A percentile compares a stretch with the other conserved stretches of the same genome.
These are phyloP conservation scores for Leccinum pellstonianum DNA, from an alignment of 768 basidiomycete species.

Conservation along the genomic window DNA sequence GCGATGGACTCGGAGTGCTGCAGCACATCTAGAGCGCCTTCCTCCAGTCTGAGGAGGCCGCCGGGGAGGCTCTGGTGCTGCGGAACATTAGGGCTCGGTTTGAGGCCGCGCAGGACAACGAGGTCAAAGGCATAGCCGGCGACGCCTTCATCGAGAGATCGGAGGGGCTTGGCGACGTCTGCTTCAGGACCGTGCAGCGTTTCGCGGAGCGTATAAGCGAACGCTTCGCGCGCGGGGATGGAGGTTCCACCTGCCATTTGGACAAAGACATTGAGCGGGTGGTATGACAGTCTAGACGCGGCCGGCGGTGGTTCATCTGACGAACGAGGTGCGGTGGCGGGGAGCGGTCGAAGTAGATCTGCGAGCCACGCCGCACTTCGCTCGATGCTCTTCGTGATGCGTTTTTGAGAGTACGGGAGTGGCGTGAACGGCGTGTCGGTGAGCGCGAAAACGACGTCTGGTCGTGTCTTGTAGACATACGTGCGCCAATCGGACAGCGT, in stretches of 20 bases:
- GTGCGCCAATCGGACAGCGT: slow-evolving; percentile 53
- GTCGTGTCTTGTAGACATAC: slow-evolving; percentile 51
- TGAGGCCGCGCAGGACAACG: slow-evolving; percentile 41
- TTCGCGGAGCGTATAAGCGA: slow-evolving; percentile 58
- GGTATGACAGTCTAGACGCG: slow-evolving; percentile 4
- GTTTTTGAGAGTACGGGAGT: slow-evolving; percentile 73
- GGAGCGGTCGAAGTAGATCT: slow-evolving; percentile 43
- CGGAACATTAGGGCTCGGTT: slow-evolving; percentile 14
- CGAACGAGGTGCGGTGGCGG: background rate
- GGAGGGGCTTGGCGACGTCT: slow-evolving; percentile 48
- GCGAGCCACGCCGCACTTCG: slow-evolving; percentile 65
- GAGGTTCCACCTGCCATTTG: slow-evolving; percentile 66
- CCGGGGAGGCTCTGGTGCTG: slow-evolving; percentile 15
- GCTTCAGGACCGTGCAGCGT: slow-evolving; percentile 54
- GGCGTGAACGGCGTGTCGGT: slow-evolving; percentile 66
- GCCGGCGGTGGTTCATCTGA: background rate
- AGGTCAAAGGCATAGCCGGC: slow-evolving; percentile 73
- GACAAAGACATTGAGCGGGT: slow-evolving; percentile 54
- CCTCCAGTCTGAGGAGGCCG: slow-evolving; percentile 18
- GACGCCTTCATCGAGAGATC: slow-evolving; percentile 65
- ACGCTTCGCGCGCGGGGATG: slow-evolving; percentile 58
- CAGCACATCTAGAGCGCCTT: slow-evolving; percentile 6
- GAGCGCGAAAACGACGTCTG: slow-evolving; percentile 72
- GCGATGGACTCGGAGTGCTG: slow-evolving; percentile 15
- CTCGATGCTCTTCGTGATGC: slow-evolving; percentile 72